Evolutionary conservation across 352 stramenopile genomes (phyloP).

Genomic region (Phytophthora fragariae): DNA sequence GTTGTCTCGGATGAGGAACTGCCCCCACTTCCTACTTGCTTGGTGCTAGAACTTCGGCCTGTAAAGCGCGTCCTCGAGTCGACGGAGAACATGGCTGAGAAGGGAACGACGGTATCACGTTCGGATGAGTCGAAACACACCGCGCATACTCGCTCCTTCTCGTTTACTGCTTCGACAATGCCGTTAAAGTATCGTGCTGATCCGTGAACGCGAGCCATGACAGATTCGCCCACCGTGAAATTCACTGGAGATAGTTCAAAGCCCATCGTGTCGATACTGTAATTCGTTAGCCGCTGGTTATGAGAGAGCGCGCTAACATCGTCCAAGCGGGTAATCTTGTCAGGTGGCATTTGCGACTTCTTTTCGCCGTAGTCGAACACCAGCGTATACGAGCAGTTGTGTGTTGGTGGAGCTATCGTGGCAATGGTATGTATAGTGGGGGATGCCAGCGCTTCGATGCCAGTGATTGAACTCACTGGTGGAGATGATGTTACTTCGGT

Average conservation of each 20-base stretch:
- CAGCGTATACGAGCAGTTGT: slow-evolving; percentile 49
- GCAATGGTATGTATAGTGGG: slow-evolving; percentile 22
- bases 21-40: slow-evolving; percentile 43
- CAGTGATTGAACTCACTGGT: slow-evolving; percentile 7
- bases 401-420: slow-evolving; percentile 7
- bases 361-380: slow-evolving; percentile 81
- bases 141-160: slow-evolving; percentile 66
- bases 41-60: slow-evolving; percentile 45
- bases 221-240: slow-evolving; percentile 64
- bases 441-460: not conserved
- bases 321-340: slow-evolving; percentile 65
- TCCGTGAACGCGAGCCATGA: slow-evolving; percentile 68
- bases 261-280: slow-evolving; percentile 79
- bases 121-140: slow-evolving; percentile 80
- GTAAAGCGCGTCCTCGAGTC: slow-evolving; percentile 56
- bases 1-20: slow-evolving; percentile 52
- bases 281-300: slow-evolving; percentile 77
- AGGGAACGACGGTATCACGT: slow-evolving; percentile 64
- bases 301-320: slow-evolving; percentile 61
- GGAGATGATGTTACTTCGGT: slow-evolving; percentile 9
- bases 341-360: slow-evolving; percentile 53
- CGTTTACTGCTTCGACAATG: slow-evolving; percentile 58
- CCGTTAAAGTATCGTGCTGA: slow-evolving; percentile 69
- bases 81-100: slow-evolving; percentile 75
- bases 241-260: slow-evolving; percentile 67